A percentile compares a stretch with the other conserved stretches of the same genome.
These are phyloP conservation scores for Neohortaea acidophila DNA, from an alignment of 495 filamentous ascomycete species.

Conservation along the genomic window DNA sequence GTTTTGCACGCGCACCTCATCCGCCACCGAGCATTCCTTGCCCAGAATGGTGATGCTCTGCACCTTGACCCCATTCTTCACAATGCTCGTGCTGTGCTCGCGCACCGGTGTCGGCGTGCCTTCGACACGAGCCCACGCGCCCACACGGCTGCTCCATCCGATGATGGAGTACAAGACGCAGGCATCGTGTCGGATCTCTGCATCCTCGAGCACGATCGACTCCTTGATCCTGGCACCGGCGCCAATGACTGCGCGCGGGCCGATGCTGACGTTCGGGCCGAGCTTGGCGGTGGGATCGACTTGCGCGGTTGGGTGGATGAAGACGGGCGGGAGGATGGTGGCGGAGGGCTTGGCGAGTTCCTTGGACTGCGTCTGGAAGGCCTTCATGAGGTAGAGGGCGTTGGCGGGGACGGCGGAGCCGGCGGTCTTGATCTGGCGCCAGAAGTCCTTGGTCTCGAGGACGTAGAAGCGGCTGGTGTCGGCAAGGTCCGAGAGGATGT, in stretches of 20 bases:
- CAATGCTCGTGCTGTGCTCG: constrained; percentile 83
- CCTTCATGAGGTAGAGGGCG: constrained; percentile 92
- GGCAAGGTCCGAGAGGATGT: constrained; percentile 89
- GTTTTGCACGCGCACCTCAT: constrained; percentile 95
- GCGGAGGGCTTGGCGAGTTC: constrained; percentile 76
- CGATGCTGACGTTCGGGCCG: constrained; percentile 91
- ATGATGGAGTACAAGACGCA: constrained; percentile 95
- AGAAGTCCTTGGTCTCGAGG: constrained; percentile 97
- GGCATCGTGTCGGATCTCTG: constrained; percentile 93
- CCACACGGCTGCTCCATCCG: constrained; percentile 90
- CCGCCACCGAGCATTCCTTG: constrained; percentile 88
- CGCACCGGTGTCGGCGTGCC: constrained; percentile 80
- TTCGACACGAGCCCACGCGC: constrained; percentile 94
- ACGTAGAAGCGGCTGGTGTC: constrained; percentile 98
- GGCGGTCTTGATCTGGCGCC: constrained; percentile 99
- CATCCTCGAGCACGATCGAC: constrained; percentile 85
- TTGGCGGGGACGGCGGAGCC: constrained; percentile 96
- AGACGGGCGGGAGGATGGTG: constrained; percentile 86
- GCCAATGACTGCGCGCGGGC: constrained; percentile 68
- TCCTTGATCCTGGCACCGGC: constrained; percentile 89
- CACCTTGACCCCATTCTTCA: constrained; percentile 96
- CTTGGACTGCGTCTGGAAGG: constrained; percentile 64
- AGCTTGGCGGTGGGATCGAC: constrained; percentile 95
- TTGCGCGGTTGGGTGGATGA: constrained; percentile 85
- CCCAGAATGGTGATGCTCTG: constrained; percentile 97